Conservation (phyloP, 2,329 filamentous ascomycete genomes). For the Geosmithia putterillii region DNA sequence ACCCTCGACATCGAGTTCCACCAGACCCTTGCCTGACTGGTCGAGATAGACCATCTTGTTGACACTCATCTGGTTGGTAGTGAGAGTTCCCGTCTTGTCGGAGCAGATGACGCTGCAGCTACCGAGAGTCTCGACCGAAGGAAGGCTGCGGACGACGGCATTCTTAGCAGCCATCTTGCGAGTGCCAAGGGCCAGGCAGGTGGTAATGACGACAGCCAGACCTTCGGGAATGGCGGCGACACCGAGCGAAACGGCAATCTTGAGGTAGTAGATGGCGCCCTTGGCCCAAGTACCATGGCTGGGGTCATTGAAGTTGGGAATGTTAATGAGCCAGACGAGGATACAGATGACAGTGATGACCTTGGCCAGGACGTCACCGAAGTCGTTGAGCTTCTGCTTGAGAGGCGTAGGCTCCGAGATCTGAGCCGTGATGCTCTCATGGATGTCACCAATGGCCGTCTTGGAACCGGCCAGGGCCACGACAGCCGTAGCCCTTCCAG, state of each 20-base stretch:
- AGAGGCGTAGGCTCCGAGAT: slow-evolving; percentile 95
- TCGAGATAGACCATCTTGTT: slow-evolving; percentile 81
- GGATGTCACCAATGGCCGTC: slow-evolving; percentile 96
- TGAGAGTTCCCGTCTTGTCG: slow-evolving; percentile 96
- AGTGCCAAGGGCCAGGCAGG: slow-evolving; percentile 88
- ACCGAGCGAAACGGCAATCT: slow-evolving; percentile 96
- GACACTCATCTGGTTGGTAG: slow-evolving; percentile 99
- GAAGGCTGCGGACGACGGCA: slow-evolving; percentile 88
- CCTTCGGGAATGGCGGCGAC: slow-evolving; percentile 97
- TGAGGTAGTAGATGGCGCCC: slow-evolving; percentile 98
- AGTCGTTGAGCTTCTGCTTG: slow-evolving; percentile 98
- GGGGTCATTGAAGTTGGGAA: slow-evolving; percentile 91
- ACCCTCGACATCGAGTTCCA: slow-evolving; percentile 82
- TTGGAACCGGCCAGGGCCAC: slow-evolving; percentile 81
- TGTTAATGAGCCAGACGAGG: slow-evolving; percentile 96
- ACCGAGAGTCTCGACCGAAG: slow-evolving; percentile 92
- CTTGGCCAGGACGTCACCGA: slow-evolving; percentile 91
- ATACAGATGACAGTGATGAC: slow-evolving; percentile 97
- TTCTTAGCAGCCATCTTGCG: slow-evolving; percentile 99
- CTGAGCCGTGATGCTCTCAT: slow-evolving; percentile 95
- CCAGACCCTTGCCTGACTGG: slow-evolving; percentile 58
- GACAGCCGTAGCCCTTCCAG: slow-evolving; percentile 79
- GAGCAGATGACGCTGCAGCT: slow-evolving; percentile 99
- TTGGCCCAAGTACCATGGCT: slow-evolving; percentile 90
- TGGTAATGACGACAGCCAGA: slow-evolving; percentile 97